Base-by-base conservation (phyloP, 108 stramenopile genomes). In the Skeletonema tropicum region DNA sequence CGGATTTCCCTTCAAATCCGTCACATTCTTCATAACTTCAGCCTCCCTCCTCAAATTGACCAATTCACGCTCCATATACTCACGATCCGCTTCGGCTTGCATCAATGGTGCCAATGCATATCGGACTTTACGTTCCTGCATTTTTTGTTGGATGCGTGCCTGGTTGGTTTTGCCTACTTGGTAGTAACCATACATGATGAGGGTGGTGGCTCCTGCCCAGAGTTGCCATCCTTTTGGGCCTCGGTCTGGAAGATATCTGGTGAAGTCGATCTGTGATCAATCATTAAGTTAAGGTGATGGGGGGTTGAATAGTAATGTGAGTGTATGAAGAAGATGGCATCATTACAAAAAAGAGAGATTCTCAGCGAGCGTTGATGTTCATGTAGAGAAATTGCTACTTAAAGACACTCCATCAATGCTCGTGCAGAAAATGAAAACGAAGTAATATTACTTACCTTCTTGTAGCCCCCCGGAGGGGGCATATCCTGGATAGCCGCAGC, bases 171-270 rank as follows among this genome's bases (percentile, higher is more conserved):
- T 57, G 31, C 92, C 91, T 35, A 94, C 46, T 38, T 86, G 80
- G 70, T 92, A 94, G 68, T 84, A 94, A 1, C 95, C 95, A 73
- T 88, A 94, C 6, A 82, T 66, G 33, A 92, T 89, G 19, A 81
- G 52, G 52, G 84, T 42, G 29, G 85, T 74, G 35, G 84, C 66
- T 12, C 88, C 95, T 11, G 81, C 67, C 88, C 92, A 96, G 13
- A 96, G 72, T 76, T 89, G 88, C 84, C 84, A 88, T 63, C 92
- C 95, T 62, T 86, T 90, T 11, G 93, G 93, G 59, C 95, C 95
- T 63, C 95, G 91, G 45, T 71, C 67, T 23, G 85, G 85, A 60
- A 85, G 78, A 70, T 67, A 74, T 59, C 87, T 75, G 26, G 49
- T 77, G 35, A 68, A 78, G 68, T 85, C 84, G 31, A 85, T 35